Evolutionary conservation across 2,329 filamentous ascomycete species (phyloP), one percentile per base, ranked within the genome.

Genomic region (Teratosphaeria zuluensis): DNA sequence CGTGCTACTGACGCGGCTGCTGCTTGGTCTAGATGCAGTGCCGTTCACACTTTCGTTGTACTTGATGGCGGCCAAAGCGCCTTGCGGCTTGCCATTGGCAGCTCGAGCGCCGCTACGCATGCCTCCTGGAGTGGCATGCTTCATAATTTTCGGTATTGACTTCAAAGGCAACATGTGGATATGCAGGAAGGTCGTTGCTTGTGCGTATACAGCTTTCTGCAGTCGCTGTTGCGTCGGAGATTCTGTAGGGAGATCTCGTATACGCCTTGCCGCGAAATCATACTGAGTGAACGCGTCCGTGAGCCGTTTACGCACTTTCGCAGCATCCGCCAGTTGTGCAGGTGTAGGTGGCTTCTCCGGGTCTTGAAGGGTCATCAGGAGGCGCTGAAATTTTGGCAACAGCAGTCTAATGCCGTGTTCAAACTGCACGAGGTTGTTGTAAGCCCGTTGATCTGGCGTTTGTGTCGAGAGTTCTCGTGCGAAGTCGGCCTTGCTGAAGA

Each of bases 261-360:
- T 84, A 3, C 91, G 83, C 63, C 88, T 85, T 2, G 91, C 90
- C 0, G 90, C 90, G 2, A 84, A 78, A 66, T 95, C 89, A 71
- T 95, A 96, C 67, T 96, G 92, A 11, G 85, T 82, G 68, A 96
- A 96, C 8, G 90, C 88, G 67, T 96, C 92, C 59, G 90, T 92
- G 0, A 96, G 80, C 24, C 91, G 83, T 72, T 90, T 95, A n/a
- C 92, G 87, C 11, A 95, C 88, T 73, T 94, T 95, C 52, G 87
- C 86, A 0, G 92, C 92, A 66, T 96, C 91, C 56, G 89, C 82
- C 52, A 96, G 85, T 70, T 95, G 89, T 4, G 84, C 78, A 7
- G 82, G 78, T 2, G 84, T 79, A 0, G 85, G 85, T 12, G 86
- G 84, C 51, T 81, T 81, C 30, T 85, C 82, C 0, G 85, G 84